Evolutionary conservation across 2,329 filamentous ascomycete genomes (phyloP), one percentile per base, ranked within the genome.

Genomic region (Phaeophleospora eucalypticola): DNA sequence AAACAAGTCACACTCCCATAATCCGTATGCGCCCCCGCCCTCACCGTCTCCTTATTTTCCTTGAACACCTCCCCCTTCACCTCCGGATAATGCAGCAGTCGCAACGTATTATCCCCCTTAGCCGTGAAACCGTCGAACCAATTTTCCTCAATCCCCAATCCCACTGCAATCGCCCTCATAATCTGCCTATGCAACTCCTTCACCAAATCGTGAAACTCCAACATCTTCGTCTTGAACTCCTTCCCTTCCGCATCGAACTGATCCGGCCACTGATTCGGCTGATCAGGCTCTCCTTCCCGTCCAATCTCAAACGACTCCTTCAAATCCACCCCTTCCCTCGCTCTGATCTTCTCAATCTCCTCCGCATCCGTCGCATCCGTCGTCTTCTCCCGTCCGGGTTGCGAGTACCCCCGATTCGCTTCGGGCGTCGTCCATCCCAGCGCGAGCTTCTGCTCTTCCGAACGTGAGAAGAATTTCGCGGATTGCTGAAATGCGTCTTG

Each of bases 91-190:
- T 68, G 71, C 27, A 83, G 65, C 42, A 67, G 45, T 8, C 73
- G 45, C 73, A 75, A 35, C 73, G 81, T 45, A 82, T 82, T 71
- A 87, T 90, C 69, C 85, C 87, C 52, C 1, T 71, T 79, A 57
- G 85, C 79, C 0, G 88, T 83, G 62, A 79, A 94, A 3, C 65
- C 59, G 58, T 95, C 88, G 60, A 96, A 96, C 75, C 84, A 94
- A 3, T 59, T 53, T 82, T 82, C 86, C 83, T 91, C 61, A 71
- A 76, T 49, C 84, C 71, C 42, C 70, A 72, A 59, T 80, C 75
- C 71, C 86, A 93, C 57, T 77, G 74, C 29, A 73, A 75, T 52
- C 69, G 67, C 19, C 79, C 85, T 80, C 29, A 73, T 71, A 64
- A 94, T 90, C 71, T 89, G 74, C 20, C 80, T 73, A 66, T 96